A percentile compares a stretch with the other conserved stretches of the same genome.
phyloP scores from a whole-genome alignment of 371 early-diverging fungal genomes.

The Dichotomocladium elegans region DNA sequence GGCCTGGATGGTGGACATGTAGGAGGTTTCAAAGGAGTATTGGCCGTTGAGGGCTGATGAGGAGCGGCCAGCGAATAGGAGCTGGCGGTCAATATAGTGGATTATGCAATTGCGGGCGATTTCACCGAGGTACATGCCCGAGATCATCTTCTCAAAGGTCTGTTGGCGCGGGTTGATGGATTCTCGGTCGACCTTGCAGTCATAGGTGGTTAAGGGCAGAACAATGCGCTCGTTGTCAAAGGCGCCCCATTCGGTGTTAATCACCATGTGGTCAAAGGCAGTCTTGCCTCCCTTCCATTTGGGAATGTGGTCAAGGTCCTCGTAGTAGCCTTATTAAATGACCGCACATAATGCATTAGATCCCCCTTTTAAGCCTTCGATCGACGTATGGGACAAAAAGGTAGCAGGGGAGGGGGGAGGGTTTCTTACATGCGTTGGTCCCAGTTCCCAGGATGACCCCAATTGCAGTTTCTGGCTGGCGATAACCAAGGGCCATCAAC shows the following conservation, averaged over 20 bases:
- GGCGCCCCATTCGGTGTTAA: conserved; percentile 92
- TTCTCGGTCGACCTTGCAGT: conserved; percentile 77
- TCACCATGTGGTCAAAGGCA: conserved; percentile 71
- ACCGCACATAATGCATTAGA: too few species aligned
- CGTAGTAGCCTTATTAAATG: conserved; percentile 58
- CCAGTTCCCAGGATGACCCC: conserved; percentile 97
- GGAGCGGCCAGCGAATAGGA: conserved; percentile 73
- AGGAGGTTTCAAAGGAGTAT: conserved; percentile 82
- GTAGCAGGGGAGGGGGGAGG: too few species aligned
- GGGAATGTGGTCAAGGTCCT: conserved; percentile 55
- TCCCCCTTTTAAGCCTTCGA: too few species aligned
- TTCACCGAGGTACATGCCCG: conserved; percentile 94
- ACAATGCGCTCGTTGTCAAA: conserved; percentile 69
- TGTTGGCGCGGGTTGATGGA: conserved; percentile 78
- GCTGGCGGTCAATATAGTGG: conserved; percentile 72
- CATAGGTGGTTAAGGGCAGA: conserved; percentile 83
- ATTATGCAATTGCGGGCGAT: conserved; percentile 76
- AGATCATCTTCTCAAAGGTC: conserved; percentile 82
- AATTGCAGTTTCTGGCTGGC: conserved; percentile 73
- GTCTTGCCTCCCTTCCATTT: conserved; percentile 27
- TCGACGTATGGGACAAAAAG: background rate
- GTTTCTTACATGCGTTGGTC: conserved; percentile 75
- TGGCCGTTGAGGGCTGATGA: conserved; percentile 64
- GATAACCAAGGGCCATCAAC: conserved; percentile 83
- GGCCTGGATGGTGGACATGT: conserved; percentile 83